These are phyloP conservation scores for Kentomonas sorsogonicus DNA, from an alignment of 208 protist genomes.

Conservation along the genomic window DNA sequence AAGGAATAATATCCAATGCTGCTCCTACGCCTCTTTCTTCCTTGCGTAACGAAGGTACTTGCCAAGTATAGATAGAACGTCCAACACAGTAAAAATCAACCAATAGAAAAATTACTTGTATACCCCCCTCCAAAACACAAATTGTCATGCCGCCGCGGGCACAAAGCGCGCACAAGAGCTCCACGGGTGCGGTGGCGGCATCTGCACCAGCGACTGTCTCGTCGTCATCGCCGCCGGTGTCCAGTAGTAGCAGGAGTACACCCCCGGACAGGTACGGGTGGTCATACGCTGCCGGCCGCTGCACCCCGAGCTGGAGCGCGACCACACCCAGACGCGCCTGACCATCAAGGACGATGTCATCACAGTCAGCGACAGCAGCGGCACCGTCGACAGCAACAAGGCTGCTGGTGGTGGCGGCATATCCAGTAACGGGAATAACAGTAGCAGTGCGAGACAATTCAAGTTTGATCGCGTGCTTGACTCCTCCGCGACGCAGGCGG, in stretches of 20 bases:
- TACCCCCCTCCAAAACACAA: too few species aligned
- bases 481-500: conserved; percentile 36
- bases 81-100: too few species aligned
- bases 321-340: conserved; percentile 34
- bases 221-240: too few species aligned
- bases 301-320: conserved; percentile 17
- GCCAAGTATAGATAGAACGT: too few species aligned
- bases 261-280: conserved; percentile 37
- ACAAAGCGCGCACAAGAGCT: too few species aligned
- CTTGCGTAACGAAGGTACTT: too few species aligned
- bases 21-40: too few species aligned
- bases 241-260: not conserved
- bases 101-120: too few species aligned
- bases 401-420: not conserved
- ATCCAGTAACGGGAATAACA: conserved; percentile 8
- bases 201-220: too few species aligned
- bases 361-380: conserved; percentile 19
- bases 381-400: conserved; percentile 11
- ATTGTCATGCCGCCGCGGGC: too few species aligned
- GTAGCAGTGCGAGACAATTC: conserved; percentile 40
- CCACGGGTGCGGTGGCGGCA: too few species aligned
- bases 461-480: conserved; percentile 73
- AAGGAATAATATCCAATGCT: too few species aligned
- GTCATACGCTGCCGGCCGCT: conserved; percentile 70
- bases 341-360: conserved; percentile 27